Percentiles rank a stretch among this genome's conserved stretches.
Conservation (phyloP, 441 rosid species). For the Populus hybrid region DNA sequence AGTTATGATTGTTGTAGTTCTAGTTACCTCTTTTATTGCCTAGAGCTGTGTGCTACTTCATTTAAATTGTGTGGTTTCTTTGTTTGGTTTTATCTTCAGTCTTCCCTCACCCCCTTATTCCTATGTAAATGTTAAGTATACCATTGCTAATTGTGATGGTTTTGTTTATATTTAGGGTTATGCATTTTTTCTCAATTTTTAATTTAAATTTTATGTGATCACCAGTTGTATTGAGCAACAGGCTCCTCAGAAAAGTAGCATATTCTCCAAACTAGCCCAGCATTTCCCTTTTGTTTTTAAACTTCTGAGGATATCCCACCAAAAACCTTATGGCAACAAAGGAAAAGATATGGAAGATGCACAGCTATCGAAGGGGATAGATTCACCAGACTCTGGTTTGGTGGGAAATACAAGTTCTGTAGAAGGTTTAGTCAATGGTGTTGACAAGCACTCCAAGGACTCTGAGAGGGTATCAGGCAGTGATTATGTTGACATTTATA, state of each 20-base stretch:
- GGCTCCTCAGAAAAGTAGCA: conserved; percentile 38
- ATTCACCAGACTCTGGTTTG: conserved; percentile 23
- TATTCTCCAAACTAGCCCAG: conserved; percentile 62
- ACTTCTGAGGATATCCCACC: conserved; percentile 40
- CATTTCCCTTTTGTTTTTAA: conserved; percentile 63
- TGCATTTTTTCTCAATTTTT: conserved; percentile 12
- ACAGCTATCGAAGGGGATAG: conserved; percentile 14
- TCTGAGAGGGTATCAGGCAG: conserved; percentile 19
- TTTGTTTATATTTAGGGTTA: conserved; percentile 7
- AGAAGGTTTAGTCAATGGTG: conserved; percentile 32
- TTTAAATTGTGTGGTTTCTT: neutral
- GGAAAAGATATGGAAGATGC: conserved; percentile 27
- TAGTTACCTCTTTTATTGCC: neutral
- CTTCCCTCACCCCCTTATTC: neutral
- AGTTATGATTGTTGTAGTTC: neutral
- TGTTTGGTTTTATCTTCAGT: neutral
- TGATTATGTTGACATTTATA: conserved; percentile 20
- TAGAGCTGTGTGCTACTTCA: neutral
- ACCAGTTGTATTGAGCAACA: conserved; percentile 40
- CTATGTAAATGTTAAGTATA: neutral
- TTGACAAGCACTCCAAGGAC: conserved; percentile 32
- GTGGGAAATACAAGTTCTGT: conserved; percentile 18
- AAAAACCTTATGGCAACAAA: conserved; percentile 28
- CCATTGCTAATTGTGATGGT: neutral
- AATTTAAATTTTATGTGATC: conserved; percentile 25